Evolutionary conservation across 2,329 filamentous ascomycete genomes (phyloP), one percentile per base, ranked within the genome.

Genomic region (Daldinia sp.): DNA sequence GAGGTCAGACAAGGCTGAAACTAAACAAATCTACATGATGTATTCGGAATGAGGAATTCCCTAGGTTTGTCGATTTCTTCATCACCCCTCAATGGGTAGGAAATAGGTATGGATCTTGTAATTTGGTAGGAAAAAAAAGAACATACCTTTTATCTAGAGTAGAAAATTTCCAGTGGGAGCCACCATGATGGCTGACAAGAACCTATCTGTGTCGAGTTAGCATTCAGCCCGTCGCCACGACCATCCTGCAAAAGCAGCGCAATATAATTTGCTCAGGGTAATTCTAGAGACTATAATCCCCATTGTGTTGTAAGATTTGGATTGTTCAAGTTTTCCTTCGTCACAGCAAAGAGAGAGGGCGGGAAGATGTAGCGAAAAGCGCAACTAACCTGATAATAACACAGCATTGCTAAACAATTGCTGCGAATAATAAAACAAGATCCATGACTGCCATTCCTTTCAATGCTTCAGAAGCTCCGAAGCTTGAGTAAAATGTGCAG

Each of bases 1-100:
- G 60, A 75, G 78, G 80, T 87, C 85, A 87, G 85, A 87, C 85
- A 87, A 87, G 85, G 85, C 85, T 87, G 85, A 88, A 87, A 87
- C 85, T 85, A 81, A 83, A 83, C 81, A 78, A 78, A 81, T 88
- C 85, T 81, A 88, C 85, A 88, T 87, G 63, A 74, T 85, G 71
- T 87, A 80, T 88, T 88, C 84, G 83, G 85, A 78, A 86, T 84
- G 85, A 88, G 85, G 85, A 88, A 88, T 88, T 84, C 85, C 65
- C 86, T 83, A 82, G 77, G 74, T 76, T 82, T 84, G 82, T 85
- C 78, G 80, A 78, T 81, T 81, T 81, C 80, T 81, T 87, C 85
- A 88, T 88, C 85, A 87, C 77, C 73, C 76, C 77, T 77, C 73
- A 75, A 32, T 76, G 27, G n/a, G n/a, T n/a, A n/a, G n/a, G 25